phyloP scores from a whole-genome alignment of 805 yeast species.

The Metschnikowia proteae region DNA sequence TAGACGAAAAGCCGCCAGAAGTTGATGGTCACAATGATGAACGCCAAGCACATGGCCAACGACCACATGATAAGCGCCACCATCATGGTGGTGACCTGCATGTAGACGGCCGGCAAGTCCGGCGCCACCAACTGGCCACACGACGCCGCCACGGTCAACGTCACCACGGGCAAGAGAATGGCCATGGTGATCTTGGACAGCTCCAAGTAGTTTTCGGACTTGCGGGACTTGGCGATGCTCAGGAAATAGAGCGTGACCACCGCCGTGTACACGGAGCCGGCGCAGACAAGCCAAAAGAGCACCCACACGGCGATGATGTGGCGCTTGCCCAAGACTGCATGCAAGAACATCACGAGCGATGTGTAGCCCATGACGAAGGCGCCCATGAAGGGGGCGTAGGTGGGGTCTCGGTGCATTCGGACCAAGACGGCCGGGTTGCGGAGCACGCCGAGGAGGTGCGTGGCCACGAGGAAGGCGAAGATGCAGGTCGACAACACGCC shows the following conservation, averaged over 20 bases:
- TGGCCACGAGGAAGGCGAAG: conserved; percentile 39
- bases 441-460: conserved; percentile 40
- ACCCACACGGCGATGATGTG: conserved; percentile 52
- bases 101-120: conserved; percentile 39
- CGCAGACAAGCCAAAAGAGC: conserved; percentile 72
- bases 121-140: conserved; percentile 56
- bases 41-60: conserved; percentile 61
- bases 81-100: conserved; percentile 50
- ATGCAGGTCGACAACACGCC: conserved; percentile 56
- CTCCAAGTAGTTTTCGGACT: conserved; percentile 20
- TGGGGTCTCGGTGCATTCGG: conserved; percentile 31
- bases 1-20: conserved; percentile 55
- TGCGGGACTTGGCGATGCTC: conserved; percentile 37
- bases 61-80: conserved; percentile 62
- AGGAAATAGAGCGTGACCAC: conserved; percentile 56
- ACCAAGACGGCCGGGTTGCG: conserved; percentile 24
- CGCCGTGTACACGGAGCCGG: conserved; percentile 52
- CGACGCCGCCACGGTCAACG: conserved; percentile 72
- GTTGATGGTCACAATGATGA: conserved; percentile 52
- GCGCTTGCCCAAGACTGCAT: conserved; percentile 38
- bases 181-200: conserved; percentile 48
- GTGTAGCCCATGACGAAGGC: conserved; percentile 77
- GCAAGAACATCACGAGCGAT: conserved; percentile 59
- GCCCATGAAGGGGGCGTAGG: conserved; percentile 64
- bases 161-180: conserved; percentile 69